A percentile compares a stretch with the other conserved stretches of the same genome.
These are phyloP conservation scores for Setaria viridis DNA, from an alignment of 202 grass and related monocot genomes.

Conservation along the genomic window DNA sequence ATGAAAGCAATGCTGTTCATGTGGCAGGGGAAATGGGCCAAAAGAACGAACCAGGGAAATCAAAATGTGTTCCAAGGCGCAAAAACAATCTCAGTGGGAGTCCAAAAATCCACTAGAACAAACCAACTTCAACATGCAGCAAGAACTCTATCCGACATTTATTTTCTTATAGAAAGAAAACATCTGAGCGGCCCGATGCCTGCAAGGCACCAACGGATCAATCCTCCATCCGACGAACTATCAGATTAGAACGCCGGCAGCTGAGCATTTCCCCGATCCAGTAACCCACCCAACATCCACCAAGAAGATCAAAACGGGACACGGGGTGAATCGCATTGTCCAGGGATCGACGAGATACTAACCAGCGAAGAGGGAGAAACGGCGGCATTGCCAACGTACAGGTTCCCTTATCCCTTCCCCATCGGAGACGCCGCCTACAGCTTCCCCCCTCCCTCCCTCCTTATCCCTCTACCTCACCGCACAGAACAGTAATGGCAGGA, in stretches of 20 bases:
- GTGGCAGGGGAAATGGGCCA: neutral
- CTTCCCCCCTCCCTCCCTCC: neutral
- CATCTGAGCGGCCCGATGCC: neutral
- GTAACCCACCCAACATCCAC: neutral
- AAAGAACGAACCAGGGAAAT: neutral
- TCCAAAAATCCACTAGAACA: neutral
- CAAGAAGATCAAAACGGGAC: neutral
- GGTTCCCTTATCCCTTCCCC: constrained; percentile 24
- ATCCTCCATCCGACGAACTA: neutral
- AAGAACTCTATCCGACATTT: constrained; percentile 22
- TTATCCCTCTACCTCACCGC: constrained; percentile 33
- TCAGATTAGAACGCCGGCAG: neutral
- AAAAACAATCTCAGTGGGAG: neutral
- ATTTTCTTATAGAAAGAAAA: neutral
- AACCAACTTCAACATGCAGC: constrained; percentile 7
- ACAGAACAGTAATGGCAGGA: constrained; percentile 32
- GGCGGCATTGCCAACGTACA: neutral
- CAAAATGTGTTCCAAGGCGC: neutral
- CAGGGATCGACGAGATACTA: constrained; percentile 10
- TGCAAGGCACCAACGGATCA: neutral
- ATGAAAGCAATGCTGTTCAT: neutral
- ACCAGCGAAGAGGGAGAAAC: constrained; percentile 11
- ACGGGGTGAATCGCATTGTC: neutral
- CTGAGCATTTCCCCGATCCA: constrained; percentile 22
- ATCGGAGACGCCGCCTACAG: constrained; percentile 15